These are phyloP conservation scores for Cladosporium sp. DNA, from an alignment of 2,329 filamentous ascomycete species.

Conservation along the genomic window DNA sequence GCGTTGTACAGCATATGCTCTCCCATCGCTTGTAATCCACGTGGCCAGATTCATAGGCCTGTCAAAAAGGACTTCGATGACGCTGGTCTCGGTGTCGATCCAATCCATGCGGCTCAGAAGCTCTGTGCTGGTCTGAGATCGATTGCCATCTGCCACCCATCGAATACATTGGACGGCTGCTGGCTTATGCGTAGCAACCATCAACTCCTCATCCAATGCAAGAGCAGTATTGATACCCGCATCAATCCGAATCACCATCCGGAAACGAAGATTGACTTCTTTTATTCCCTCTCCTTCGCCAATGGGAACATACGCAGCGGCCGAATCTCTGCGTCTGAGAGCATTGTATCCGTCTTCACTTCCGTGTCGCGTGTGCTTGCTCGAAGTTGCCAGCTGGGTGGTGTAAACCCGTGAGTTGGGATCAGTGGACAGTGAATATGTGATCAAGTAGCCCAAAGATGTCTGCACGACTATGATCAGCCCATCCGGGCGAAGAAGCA, in stretches of 20 bases:
- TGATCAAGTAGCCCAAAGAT: constrained; percentile 79
- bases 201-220: constrained; percentile 84
- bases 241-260: constrained; percentile 97
- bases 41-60: constrained; percentile 92
- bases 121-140: constrained; percentile 85
- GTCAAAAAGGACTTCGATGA: constrained; percentile 86
- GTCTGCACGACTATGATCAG: constrained; percentile 91
- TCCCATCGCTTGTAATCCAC: constrained; percentile 86
- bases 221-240: constrained; percentile 85
- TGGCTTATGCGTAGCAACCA: constrained; percentile 87
- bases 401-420: constrained; percentile 78
- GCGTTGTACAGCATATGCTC: constrained; percentile 85
- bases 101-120: constrained; percentile 81
- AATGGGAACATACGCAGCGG: constrained; percentile 50
- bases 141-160: constrained; percentile 79
- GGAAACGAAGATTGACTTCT: constrained; percentile 85
- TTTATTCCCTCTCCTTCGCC: constrained; percentile 78
- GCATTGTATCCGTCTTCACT: constrained; percentile 35
- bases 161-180: constrained; percentile 94
- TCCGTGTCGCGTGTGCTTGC: constrained; percentile 46
- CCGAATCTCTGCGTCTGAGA: constrained; percentile 19
- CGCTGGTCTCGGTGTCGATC: constrained; percentile 69
- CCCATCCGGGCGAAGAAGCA: constrained; percentile 85
- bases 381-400: constrained; percentile 63
- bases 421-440: constrained; percentile 86